A percentile compares a stretch with the other conserved stretches of the same genome.
These are phyloP conservation scores for Phlyctochytrium bullatum DNA, from an alignment of 192 early-diverging fungal species.

Conservation along the genomic window DNA sequence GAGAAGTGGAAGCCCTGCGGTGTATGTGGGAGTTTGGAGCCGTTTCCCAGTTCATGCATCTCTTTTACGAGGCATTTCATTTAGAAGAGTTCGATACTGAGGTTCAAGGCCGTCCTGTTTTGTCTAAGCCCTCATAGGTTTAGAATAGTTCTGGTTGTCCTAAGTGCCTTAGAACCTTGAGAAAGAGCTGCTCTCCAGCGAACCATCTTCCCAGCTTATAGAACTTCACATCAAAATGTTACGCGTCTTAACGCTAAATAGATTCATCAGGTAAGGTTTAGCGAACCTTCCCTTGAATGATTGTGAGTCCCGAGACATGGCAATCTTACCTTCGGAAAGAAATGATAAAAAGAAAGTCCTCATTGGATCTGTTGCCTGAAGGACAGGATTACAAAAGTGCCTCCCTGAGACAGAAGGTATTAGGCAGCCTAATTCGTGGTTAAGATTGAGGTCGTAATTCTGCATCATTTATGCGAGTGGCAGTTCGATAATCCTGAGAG, in stretches of 20 bases:
- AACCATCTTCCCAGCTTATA: conserved; percentile 21
- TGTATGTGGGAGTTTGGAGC: conserved; percentile 65
- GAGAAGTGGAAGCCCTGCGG: conserved; percentile 44
- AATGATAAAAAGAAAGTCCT: not conserved
- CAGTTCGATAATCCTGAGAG: conserved; percentile 69
- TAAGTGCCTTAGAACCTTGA: too few species aligned
- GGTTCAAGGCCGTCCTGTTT: too few species aligned
- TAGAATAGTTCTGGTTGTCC: too few species aligned
- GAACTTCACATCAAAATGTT: conserved; percentile 45
- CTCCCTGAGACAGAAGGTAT: not conserved
- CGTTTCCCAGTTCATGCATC: conserved; percentile 66
- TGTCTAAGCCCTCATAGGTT: too few species aligned
- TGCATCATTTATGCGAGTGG: conserved; percentile 57
- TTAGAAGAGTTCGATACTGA: conserved; percentile 50
- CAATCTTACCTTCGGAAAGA: not conserved
- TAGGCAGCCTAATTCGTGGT: not conserved
- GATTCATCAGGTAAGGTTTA: conserved; percentile 39
- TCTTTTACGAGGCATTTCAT: conserved; percentile 56
- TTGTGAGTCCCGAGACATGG: not conserved
- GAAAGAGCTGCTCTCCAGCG: conserved; percentile 11
- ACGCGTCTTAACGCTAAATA: conserved; percentile 49
- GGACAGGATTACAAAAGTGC: not conserved
- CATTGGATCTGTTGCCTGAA: not conserved
- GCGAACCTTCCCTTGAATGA: not conserved
- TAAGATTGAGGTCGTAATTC: conserved; percentile 31